These are phyloP conservation scores for Hylodesmum podocarpum DNA, from an alignment of 306 rosid species.

Conservation along the genomic window DNA sequence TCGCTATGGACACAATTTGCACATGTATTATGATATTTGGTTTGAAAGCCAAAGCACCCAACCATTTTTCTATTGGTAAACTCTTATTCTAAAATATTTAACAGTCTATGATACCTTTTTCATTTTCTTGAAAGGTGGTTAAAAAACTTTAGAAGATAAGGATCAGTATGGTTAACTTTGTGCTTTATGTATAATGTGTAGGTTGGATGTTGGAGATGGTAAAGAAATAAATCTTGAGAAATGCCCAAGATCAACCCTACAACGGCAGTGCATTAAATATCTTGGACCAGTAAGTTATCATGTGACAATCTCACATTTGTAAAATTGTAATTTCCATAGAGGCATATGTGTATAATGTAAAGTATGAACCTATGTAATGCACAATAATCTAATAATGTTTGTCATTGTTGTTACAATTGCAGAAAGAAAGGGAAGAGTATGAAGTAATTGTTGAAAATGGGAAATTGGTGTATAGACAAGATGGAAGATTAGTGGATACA, in stretches of 20 bases:
- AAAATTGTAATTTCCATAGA: too few relatives aligned
- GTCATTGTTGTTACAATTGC: slow-evolving; percentile 25
- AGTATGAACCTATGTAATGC: not conserved
- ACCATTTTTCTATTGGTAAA: slow-evolving; percentile 94
- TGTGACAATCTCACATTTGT: not conserved
- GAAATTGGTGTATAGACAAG: slow-evolving; percentile 53
- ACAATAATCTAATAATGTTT: not conserved
- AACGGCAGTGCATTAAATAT: slow-evolving; percentile 80
- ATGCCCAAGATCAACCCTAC: slow-evolving; percentile 64
- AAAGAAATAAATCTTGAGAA: slow-evolving; percentile 77
- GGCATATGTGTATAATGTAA: not conserved
- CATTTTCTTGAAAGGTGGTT: not conserved
- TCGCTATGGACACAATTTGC: slow-evolving; percentile 95
- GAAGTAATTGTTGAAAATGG: slow-evolving; percentile 79
- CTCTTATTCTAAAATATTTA: not conserved
- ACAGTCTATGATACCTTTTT: not conserved
- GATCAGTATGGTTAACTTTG: slow-evolving; percentile 15
- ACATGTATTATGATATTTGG: slow-evolving; percentile 88
- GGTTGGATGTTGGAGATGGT: slow-evolving; percentile 96
- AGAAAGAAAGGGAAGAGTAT: slow-evolving; percentile 86
- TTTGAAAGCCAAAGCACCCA: slow-evolving; percentile 81
- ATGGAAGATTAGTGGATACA: slow-evolving; percentile 59
- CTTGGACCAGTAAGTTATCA: slow-evolving; percentile 78
- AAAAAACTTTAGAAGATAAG: not conserved
- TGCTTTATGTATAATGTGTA: slow-evolving; percentile 23